phyloP scores from a whole-genome alignment of 2,329 filamentous ascomycete species.

The Ophiostoma sp. region DNA sequence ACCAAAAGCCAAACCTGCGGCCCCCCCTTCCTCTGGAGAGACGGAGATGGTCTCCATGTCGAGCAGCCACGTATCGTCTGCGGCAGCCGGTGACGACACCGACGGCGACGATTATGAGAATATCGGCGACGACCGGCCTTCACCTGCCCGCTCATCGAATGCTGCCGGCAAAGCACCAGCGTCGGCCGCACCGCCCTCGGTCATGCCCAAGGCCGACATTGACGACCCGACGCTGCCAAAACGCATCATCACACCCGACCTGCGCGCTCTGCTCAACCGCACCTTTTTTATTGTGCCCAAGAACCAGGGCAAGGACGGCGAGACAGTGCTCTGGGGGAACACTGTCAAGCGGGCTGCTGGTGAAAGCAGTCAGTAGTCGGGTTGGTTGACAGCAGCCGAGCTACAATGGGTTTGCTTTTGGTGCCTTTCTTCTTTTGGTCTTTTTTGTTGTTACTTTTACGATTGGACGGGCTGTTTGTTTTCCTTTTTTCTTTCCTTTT shows the following conservation, averaged over 20 bases:
- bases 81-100: not conserved
- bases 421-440: not conserved
- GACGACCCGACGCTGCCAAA: constrained; percentile 23
- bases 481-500: not conserved
- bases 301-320: constrained; percentile 15
- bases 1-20: not conserved
- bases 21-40: not conserved
- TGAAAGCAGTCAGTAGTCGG: not conserved
- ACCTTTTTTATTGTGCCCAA: constrained; percentile 37
- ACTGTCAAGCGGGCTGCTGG: not conserved
- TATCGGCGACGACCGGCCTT: constrained; percentile 2
- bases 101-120: not conserved
- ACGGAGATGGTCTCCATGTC: constrained; percentile 24
- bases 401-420: not conserved
- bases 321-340: constrained; percentile 26
- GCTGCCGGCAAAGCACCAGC: constrained; percentile 24
- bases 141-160: not conserved
- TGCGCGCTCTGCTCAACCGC: constrained; percentile 49
- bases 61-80: not conserved
- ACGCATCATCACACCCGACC: constrained; percentile 53
- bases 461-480: not conserved
- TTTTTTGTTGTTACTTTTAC: not conserved
- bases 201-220: constrained; percentile 1
- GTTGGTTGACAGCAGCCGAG: not conserved
- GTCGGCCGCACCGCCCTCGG: not conserved